Percentiles rank a stretch among this genome's conserved stretches.
Evolutionary conservation across 164 flowering plant genomes (phyloP).

Genomic region (Hamamelis virginiana): DNA sequence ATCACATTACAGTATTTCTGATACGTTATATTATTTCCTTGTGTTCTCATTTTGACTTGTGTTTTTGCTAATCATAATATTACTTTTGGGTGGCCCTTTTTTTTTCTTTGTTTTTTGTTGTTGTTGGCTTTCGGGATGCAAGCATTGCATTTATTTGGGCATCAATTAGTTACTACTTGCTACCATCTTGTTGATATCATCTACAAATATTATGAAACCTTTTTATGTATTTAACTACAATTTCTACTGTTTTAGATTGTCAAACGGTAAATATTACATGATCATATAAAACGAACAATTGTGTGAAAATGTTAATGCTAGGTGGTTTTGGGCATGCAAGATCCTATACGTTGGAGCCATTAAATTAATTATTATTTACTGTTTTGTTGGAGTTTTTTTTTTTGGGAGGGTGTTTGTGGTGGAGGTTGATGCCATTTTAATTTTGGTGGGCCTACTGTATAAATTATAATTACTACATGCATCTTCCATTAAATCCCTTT

Average conservation of each 20-base stretch:
- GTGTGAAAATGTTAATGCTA: not conserved
- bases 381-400: too few relatives aligned
- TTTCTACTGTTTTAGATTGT: not conserved
- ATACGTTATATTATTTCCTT: not conserved
- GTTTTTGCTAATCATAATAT: slow-evolving; percentile 3
- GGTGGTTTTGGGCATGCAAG: too few relatives aligned
- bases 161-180: not conserved
- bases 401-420: too few relatives aligned
- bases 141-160: not conserved
- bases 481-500: not conserved
- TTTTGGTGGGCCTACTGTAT: not conserved
- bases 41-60: slow-evolving; percentile 5
- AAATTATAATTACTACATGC: not conserved
- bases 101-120: not conserved
- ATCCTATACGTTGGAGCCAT: not conserved
- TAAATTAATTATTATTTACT: too few relatives aligned
- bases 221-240: not conserved
- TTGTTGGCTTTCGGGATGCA: not conserved
- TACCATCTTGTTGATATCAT: not conserved
- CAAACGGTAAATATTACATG: not conserved
- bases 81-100: not conserved
- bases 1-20: not conserved
- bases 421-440: too few relatives aligned
- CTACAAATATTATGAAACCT: not conserved
- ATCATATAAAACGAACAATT: not conserved